Percentiles rank a stretch among this genome's conserved stretches.
These are phyloP conservation scores for Coemansia sp. DNA, from an alignment of 192 early-diverging fungal genomes.

Conservation along the genomic window DNA sequence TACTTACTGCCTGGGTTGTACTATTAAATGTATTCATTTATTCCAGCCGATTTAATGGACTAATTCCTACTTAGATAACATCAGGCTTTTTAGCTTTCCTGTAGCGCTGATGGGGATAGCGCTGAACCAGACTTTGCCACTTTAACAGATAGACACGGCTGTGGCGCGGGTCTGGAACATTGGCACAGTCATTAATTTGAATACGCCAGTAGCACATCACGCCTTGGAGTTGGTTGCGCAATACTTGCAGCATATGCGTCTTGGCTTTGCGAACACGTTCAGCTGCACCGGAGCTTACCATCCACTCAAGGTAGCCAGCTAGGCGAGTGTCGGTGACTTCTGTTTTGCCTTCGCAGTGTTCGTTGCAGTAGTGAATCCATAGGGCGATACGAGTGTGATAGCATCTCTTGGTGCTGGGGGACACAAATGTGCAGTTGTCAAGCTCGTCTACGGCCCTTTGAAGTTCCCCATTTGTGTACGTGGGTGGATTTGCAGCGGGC, in stretches of 20 bases:
- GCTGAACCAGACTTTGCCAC: conserved; percentile 42
- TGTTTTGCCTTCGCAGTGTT: conserved; percentile 27
- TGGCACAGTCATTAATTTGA: conserved; percentile 23
- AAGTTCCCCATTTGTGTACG: conserved; percentile 9
- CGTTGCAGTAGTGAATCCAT: conserved; percentile 50
- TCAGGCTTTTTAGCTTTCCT: conserved; percentile 7
- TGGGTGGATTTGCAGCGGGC: no score
- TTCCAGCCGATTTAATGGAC: no score
- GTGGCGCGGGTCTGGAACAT: conserved; percentile 30
- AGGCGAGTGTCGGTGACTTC: conserved; percentile 33
- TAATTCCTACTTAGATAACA: no score
- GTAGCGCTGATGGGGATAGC: conserved; percentile 36
- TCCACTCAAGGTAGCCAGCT: conserved; percentile 48
- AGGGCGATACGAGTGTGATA: conserved; percentile 51
- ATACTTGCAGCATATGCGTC: conserved; percentile 48
- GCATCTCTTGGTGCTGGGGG: conserved; percentile 49
- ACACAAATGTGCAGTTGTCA: conserved; percentile 36
- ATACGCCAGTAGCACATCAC: conserved; percentile 53
- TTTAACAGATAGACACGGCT: conserved; percentile 28
- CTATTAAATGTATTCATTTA: no score
- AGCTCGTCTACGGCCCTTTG: conserved; percentile 45
- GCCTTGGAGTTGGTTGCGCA: conserved; percentile 54
- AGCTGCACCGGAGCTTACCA: conserved; percentile 48
- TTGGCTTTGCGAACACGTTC: conserved; percentile 49
- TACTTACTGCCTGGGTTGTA: no score